Percentiles rank a stretch among this genome's conserved stretches.
These are phyloP conservation scores for Penicillium psychrosexuale DNA, from an alignment of 2,329 filamentous ascomycete species.

Conservation along the genomic window DNA sequence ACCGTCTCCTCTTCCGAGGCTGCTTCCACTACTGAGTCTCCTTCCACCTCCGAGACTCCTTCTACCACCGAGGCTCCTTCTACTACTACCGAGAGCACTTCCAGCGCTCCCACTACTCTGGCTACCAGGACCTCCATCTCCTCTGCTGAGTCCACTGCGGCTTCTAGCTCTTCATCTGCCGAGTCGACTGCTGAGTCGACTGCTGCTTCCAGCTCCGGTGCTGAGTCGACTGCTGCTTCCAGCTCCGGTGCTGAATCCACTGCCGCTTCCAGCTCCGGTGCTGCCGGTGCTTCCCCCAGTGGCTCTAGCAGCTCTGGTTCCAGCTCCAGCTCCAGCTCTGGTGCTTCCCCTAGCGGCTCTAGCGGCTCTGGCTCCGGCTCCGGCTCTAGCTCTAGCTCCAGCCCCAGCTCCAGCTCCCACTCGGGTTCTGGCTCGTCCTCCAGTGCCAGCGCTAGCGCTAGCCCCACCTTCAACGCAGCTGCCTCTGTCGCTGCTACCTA, in stretches of 20 bases:
- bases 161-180: constrained; percentile 8
- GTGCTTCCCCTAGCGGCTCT: too few relatives aligned
- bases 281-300: constrained; percentile 7
- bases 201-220: constrained; percentile 9
- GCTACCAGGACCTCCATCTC: constrained; percentile 7
- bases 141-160: constrained; percentile 11
- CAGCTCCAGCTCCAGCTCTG: constrained; percentile 1
- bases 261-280: constrained; percentile 14
- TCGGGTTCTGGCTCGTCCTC: constrained; percentile 10
- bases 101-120: constrained; percentile 7
- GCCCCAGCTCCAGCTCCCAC: constrained; percentile 3
- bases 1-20: constrained; percentile 3
- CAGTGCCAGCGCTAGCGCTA: constrained; percentile 9
- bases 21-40: constrained; percentile 2
- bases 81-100: constrained; percentile 13
- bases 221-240: constrained; percentile 14
- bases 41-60: constrained; percentile 7
- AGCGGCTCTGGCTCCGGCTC: too few relatives aligned
- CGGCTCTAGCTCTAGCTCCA: not conserved
- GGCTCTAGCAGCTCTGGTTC: not conserved
- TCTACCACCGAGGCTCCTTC: constrained; percentile 9
- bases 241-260: too few relatives aligned
- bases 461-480: constrained; percentile 18
- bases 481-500: constrained; percentile 23
- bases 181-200: constrained; percentile 15